Conservation (phyloP, 2,329 filamentous ascomycete genomes). For the Sphaceloma murrayae region DNA sequence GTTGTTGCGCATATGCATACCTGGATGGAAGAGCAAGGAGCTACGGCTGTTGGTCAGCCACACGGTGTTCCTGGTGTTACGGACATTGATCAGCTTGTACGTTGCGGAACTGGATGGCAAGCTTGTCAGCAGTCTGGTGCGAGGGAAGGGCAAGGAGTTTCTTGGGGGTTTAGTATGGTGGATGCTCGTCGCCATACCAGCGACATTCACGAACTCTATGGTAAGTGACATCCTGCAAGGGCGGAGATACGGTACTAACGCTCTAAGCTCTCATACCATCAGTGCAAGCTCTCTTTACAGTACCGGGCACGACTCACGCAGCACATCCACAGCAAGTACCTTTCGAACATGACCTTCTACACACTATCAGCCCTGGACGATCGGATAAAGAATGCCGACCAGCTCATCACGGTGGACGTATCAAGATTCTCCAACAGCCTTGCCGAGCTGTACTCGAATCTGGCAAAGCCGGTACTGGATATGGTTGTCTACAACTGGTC, state of each 20-base stretch:
- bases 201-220: conserved; percentile 98
- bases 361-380: conserved; percentile 91
- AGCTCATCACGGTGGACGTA: conserved; percentile 93
- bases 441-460: conserved; percentile 89
- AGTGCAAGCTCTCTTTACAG: conserved; percentile 84
- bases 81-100: conserved; percentile 88
- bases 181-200: conserved; percentile 94
- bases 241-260: not conserved
- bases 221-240: conserved; percentile 40
- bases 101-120: conserved; percentile 92
- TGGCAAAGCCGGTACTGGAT: conserved; percentile 88
- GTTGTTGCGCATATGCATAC: conserved; percentile 77
- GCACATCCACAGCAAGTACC: conserved; percentile 87
- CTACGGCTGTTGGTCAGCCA: conserved; percentile 77
- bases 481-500: conserved; percentile 97
- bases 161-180: conserved; percentile 85
- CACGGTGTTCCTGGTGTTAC: conserved; percentile 80
- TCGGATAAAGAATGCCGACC: conserved; percentile 95
- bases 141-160: conserved; percentile 85
- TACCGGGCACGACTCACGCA: conserved; percentile 92
- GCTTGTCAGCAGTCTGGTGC: conserved; percentile 83
- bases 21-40: conserved; percentile 83
- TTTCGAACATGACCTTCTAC: conserved; percentile 97
- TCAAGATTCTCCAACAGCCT: conserved; percentile 92
- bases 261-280: conserved; percentile 78